phyloP scores from a whole-genome alignment of 768 basidiomycete species.

The Kondoa subrosea region DNA sequence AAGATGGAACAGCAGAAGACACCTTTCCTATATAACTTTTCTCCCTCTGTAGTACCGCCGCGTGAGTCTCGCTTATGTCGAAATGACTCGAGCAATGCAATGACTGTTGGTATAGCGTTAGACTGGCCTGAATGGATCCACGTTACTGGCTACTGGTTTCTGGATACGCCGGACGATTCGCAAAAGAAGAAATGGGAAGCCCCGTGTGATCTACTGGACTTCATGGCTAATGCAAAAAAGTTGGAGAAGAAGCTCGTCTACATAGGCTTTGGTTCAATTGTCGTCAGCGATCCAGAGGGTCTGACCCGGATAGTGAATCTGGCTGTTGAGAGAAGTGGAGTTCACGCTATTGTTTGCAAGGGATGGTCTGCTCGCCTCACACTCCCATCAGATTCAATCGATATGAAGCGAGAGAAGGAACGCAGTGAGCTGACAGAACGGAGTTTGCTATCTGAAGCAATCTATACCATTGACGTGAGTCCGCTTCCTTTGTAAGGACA shows the following conservation, averaged over 20 bases:
- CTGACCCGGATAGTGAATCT: constrained; percentile 87
- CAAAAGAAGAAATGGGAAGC: constrained; percentile 63
- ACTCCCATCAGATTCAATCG: constrained; percentile 23
- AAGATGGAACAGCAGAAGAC: constrained; percentile 96
- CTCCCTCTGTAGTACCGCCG: constrained; percentile 28
- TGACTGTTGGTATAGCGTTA: constrained; percentile 73
- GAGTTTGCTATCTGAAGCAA: constrained; percentile 54
- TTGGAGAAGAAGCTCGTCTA: constrained; percentile 80
- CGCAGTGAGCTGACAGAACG: constrained; percentile 42
- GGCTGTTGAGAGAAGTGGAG: constrained; percentile 68
- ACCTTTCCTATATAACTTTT: constrained; percentile 95
- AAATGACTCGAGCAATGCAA: neutral
- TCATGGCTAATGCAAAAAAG: constrained; percentile 61
- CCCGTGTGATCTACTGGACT: constrained; percentile 57
- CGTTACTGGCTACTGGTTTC: constrained; percentile 92
- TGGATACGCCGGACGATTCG: constrained; percentile 78
- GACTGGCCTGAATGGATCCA: constrained; percentile 99
- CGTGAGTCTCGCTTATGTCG: neutral
- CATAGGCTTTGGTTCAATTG: constrained; percentile 93
- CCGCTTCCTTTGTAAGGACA: neutral
- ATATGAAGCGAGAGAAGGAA: constrained; percentile 36
- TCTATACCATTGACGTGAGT: constrained; percentile 48
- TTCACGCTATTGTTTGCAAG: constrained; percentile 84
- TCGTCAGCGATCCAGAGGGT: constrained; percentile 79
- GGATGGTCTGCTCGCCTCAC: constrained; percentile 90